Evolutionary conservation across 1,284 basidiomycete genomes (phyloP).

Genomic region (Vanrija pseudolonga): DNA sequence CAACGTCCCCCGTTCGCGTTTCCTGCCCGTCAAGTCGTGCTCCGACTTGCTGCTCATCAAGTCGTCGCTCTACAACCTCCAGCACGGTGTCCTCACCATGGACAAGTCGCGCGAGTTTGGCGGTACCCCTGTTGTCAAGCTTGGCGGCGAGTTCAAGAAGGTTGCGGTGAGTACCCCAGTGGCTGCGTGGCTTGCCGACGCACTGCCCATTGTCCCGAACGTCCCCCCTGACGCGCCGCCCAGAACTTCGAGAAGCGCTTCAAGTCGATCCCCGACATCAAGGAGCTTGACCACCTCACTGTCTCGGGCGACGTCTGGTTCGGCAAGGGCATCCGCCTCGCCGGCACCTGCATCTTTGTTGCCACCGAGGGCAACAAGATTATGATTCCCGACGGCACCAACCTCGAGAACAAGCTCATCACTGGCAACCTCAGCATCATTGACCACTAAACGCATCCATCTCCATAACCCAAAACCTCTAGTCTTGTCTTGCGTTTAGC

Average conservation of each 20-base stretch:
- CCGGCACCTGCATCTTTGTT: slow-evolving; percentile 82
- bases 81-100: slow-evolving; percentile 92
- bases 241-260: slow-evolving; percentile 78
- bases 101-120: slow-evolving; percentile 85
- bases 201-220: background rate
- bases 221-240: background rate
- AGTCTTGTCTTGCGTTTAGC: no score
- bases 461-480: no score
- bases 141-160: slow-evolving; percentile 74
- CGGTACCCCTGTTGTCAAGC: slow-evolving; percentile 94
- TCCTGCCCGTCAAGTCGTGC: slow-evolving; percentile 85
- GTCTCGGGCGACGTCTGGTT: slow-evolving; percentile 96
- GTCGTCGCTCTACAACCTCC: slow-evolving; percentile 90
- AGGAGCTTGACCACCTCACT: slow-evolving; percentile 93
- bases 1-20: slow-evolving; percentile 94
- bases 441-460: slow-evolving; percentile 48
- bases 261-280: slow-evolving; percentile 92
- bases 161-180: slow-evolving; percentile 59
- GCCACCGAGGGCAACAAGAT: slow-evolving; percentile 93
- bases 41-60: slow-evolving; percentile 93
- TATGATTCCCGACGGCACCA: slow-evolving; percentile 90
- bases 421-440: slow-evolving; percentile 59
- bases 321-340: slow-evolving; percentile 83
- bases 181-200: background rate
- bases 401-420: slow-evolving; percentile 78